phyloP scores from a whole-genome alignment of 768 basidiomycete genomes.

The Rhizopogon roseolus region DNA sequence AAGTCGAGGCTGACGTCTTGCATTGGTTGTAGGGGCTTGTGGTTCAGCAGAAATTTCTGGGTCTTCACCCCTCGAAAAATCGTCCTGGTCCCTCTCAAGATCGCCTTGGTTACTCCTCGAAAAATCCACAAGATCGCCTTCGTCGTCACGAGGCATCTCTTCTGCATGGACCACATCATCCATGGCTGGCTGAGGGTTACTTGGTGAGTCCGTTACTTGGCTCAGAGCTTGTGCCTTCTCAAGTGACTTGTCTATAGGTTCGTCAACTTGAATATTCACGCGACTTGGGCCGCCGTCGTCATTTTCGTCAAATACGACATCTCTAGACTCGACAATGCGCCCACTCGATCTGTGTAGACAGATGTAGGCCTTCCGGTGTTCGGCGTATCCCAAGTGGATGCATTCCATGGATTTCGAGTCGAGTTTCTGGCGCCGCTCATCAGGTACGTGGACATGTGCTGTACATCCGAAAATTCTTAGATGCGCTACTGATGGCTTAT shows the following conservation, averaged over 20 bases:
- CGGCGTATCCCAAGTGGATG: not conserved
- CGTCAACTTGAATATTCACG: not conserved
- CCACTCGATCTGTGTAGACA: slow-evolving; percentile 2
- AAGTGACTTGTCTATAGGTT: not conserved
- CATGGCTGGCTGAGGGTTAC: too few species aligned
- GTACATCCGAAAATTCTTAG: slow-evolving; percentile 18
- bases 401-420: slow-evolving; percentile 1
- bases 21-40: too few species aligned
- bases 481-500: slow-evolving; percentile 16
- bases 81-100: too few species aligned
- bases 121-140: too few species aligned
- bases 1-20: not conserved
- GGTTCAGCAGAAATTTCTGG: too few species aligned
- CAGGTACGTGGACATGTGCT: slow-evolving; percentile 21
- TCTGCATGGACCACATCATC: too few species aligned
- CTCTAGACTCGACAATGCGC: not conserved
- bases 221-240: too few species aligned
- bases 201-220: too few species aligned
- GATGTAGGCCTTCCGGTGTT: not conserved
- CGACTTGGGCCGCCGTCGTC: not conserved
- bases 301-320: not conserved
- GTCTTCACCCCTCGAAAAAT: too few species aligned
- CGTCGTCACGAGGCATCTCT: too few species aligned
- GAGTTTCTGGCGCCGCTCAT: slow-evolving; percentile 13
- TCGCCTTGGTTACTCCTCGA: too few species aligned